Base-by-base conservation (phyloP, 1,284 basidiomycete genomes). In the Microbotryum violaceum region DNA sequence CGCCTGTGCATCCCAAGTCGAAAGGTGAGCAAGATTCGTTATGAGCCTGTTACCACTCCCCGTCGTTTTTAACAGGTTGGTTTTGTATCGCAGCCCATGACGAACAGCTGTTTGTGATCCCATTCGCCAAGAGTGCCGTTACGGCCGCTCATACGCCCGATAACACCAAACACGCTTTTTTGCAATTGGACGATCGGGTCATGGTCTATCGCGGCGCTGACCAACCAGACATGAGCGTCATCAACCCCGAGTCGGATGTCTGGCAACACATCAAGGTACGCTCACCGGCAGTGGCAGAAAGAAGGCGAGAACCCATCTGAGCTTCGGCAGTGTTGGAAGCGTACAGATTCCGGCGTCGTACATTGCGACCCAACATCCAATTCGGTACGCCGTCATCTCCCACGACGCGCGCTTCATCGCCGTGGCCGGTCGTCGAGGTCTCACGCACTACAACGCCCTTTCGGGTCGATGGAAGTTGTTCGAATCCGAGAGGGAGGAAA, bases 201-300 rank as follows among this genome's bases (percentile, higher is more conserved):
- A 81, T 97, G 4, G 85, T 98, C n/a, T 98, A 97, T 74, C 84
- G 96, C 62, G 94, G 96, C 3, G 89, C 91, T 23, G 94, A 98
- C 75, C 92, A 97, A 75, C 92, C 91, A 9, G 94, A 98, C 73
- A 88, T 96, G 85, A 93, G 91, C 72, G 86, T 98, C 54, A 97
- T 98, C 74, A 97, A 97, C 72, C 94, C 94, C n/a, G 93, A 97
- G 72, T 91, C 90, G 4, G 94, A 97, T 71, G 91, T 97, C 9
- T 97, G 93, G 91, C 91, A 97, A 70, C 87, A 91, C 76, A 88
- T 97, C 75, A 92, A 91, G 81, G 89, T 81, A 67, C 46, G 44
- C 12, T 54, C 52, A 27, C 27, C 27, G 27, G 27, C 27, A 27
- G 27, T 27, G 27, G 27, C 27, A 27, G 27, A 27, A 27, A 67